Evolutionary conservation across 2,329 filamentous ascomycete species (phyloP).

Genomic region (Graphiopsis chlorocephala): DNA sequence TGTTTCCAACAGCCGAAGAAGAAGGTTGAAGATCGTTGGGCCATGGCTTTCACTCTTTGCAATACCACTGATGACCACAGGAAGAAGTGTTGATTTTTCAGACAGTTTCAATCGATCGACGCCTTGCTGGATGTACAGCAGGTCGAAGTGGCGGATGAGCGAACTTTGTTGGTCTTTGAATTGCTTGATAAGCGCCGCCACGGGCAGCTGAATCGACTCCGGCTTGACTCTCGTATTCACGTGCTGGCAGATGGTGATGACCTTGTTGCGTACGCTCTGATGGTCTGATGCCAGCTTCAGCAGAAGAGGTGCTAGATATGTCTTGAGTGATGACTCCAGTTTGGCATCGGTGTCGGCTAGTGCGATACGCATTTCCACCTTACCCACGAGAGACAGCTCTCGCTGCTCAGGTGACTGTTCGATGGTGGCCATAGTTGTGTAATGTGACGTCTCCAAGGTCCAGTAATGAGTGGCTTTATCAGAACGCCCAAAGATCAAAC

Average conservation of each 20-base stretch:
- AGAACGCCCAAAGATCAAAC: not conserved
- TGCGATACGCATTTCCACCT: slow-evolving; percentile 79
- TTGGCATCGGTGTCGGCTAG: slow-evolving; percentile 81
- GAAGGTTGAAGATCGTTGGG: slow-evolving; percentile 74
- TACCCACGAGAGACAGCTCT: slow-evolving; percentile 79
- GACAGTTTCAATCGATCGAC: slow-evolving; percentile 57
- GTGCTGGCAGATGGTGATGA: slow-evolving; percentile 69
- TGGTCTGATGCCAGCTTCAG: slow-evolving; percentile 83
- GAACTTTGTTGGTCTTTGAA: slow-evolving; percentile 75
- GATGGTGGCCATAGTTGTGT: slow-evolving; percentile 31
- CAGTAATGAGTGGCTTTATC: not conserved
- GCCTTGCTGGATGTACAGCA: slow-evolving; percentile 86
- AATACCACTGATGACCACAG: slow-evolving; percentile 66
- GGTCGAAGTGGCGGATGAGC: slow-evolving; percentile 81
- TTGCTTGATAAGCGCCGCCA: slow-evolving; percentile 79
- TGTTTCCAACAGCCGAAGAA: slow-evolving; percentile 71
- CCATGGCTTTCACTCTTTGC: slow-evolving; percentile 55
- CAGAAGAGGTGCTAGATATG: slow-evolving; percentile 76
- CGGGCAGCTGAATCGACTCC: slow-evolving; percentile 71
- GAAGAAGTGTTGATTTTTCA: slow-evolving; percentile 71
- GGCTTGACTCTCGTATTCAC: slow-evolving; percentile 64
- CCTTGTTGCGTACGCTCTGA: slow-evolving; percentile 74
- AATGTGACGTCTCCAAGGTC: not conserved
- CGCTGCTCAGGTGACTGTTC: slow-evolving; percentile 54
- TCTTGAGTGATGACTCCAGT: slow-evolving; percentile 72